A percentile compares a stretch with the other conserved stretches of the same genome.
Conservation (phyloP, 2,329 filamentous ascomycete genomes). For the Xylariales sp. region DNA sequence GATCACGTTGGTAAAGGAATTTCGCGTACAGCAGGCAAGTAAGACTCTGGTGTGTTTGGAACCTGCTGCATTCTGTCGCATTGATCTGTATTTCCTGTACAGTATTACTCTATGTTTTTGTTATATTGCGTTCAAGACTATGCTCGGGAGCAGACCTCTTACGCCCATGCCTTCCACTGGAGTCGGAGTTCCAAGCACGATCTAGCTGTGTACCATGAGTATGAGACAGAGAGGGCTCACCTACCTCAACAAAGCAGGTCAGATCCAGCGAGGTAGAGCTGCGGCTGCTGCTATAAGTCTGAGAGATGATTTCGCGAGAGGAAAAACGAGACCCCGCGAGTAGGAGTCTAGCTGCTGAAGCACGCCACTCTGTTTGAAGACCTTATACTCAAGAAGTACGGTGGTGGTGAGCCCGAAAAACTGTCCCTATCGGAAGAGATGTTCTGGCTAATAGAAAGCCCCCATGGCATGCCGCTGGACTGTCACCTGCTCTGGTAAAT, state of each 20-base stretch:
- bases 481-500: constrained; percentile 63
- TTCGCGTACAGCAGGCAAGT: too few species aligned
- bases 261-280: constrained; percentile 35
- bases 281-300: constrained; percentile 30
- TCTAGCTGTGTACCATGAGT: constrained; percentile 1
- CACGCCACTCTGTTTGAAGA: constrained; percentile 35
- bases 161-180: too few species aligned
- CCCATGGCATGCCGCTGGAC: constrained; percentile 60
- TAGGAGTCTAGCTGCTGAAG: constrained; percentile 36
- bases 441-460: constrained; percentile 27
- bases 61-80: too few species aligned
- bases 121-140: too few species aligned
- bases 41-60: too few species aligned
- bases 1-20: too few species aligned
- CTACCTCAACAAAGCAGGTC: constrained; percentile 13
- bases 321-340: constrained; percentile 35
- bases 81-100: too few species aligned
- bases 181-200: constrained; percentile 4
- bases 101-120: too few species aligned
- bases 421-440: background rate
- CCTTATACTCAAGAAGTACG: constrained; percentile 34
- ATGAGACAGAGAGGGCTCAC: background rate
- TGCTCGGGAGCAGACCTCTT: too few species aligned
- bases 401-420: constrained; percentile 29
- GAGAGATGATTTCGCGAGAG: constrained; percentile 32